A percentile compares a stretch with the other conserved stretches of the same genome.
Conservation (phyloP, 2,329 filamentous ascomycete genomes). For the Neoascochyta sp. region DNA sequence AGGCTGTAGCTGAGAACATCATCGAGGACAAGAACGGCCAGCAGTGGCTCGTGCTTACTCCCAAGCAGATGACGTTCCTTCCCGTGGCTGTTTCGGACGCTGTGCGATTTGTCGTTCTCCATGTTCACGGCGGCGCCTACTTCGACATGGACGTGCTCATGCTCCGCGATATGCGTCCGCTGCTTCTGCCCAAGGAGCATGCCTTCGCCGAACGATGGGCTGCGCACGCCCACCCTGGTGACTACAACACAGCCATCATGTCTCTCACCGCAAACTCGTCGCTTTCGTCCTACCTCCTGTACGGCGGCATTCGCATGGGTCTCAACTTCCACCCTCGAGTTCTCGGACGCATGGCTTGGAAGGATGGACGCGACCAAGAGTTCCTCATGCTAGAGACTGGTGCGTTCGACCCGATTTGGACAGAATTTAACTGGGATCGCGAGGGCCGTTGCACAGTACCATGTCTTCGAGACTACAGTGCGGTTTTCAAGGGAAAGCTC, state of each 20-base stretch:
- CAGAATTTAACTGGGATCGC: slow-evolving; percentile 54
- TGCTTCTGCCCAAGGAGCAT: slow-evolving; percentile 50
- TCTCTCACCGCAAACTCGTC: slow-evolving; percentile 55
- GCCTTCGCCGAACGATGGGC: slow-evolving; percentile 56
- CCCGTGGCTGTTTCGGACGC: slow-evolving; percentile 56
- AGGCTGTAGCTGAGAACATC: slow-evolving; percentile 50
- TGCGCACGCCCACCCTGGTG: slow-evolving; percentile 51
- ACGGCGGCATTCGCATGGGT: slow-evolving; percentile 56
- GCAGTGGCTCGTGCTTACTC: slow-evolving; percentile 52
- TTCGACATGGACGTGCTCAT: slow-evolving; percentile 57
- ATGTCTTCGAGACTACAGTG: slow-evolving; percentile 52
- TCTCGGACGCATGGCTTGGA: slow-evolving; percentile 55
- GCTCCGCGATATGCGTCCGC: slow-evolving; percentile 53
- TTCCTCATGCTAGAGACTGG: slow-evolving; percentile 57
- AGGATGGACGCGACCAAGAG: slow-evolving; percentile 52
- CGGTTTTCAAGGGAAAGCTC: slow-evolving; percentile 50
- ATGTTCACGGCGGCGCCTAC: slow-evolving; percentile 53
- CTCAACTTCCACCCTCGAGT: slow-evolving; percentile 56
- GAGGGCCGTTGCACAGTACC: slow-evolving; percentile 53
- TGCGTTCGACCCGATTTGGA: slow-evolving; percentile 57
- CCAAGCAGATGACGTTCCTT: slow-evolving; percentile 57
- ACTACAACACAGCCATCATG: slow-evolving; percentile 58
- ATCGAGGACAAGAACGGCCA: slow-evolving; percentile 49
- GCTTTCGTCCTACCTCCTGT: slow-evolving; percentile 53
- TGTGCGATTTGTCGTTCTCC: slow-evolving; percentile 53